phyloP scores from a whole-genome alignment of 2,329 filamentous ascomycete genomes.

The Mollisiaceae sp. region DNA sequence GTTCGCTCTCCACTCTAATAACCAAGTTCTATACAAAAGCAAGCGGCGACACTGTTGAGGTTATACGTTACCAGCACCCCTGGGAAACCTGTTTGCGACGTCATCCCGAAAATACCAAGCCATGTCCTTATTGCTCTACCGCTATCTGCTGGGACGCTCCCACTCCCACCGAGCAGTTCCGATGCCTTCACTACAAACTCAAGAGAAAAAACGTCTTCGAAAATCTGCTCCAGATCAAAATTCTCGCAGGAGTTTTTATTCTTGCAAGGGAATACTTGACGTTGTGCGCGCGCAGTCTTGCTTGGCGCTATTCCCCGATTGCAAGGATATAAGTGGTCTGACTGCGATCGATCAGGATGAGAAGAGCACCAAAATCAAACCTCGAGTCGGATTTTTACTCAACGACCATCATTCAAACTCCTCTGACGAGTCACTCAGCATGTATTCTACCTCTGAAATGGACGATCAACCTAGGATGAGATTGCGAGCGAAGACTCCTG shows the following conservation, averaged over 20 bases:
- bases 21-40: neutral
- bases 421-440: slow-evolving; percentile 10
- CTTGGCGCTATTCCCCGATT: slow-evolving; percentile 1
- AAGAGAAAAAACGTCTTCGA: slow-evolving; percentile 19
- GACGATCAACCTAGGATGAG: slow-evolving; percentile 18
- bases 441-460: neutral
- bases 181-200: slow-evolving; percentile 7
- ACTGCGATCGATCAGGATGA: slow-evolving; percentile 13
- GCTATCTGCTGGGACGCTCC: neutral
- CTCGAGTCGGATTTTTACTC: slow-evolving; percentile 7
- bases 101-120: neutral
- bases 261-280: slow-evolving; percentile 20
- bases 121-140: slow-evolving; percentile 15
- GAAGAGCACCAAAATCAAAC: slow-evolving; percentile 5
- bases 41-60: slow-evolving; percentile 7
- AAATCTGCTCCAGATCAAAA: slow-evolving; percentile 17
- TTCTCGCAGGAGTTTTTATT: slow-evolving; percentile 15
- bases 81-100: slow-evolving; percentile 6
- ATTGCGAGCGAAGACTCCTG: slow-evolving; percentile 38
- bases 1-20: slow-evolving; percentile 7
- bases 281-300: slow-evolving; percentile 24
- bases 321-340: slow-evolving; percentile 17
- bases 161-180: neutral
- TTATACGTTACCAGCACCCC: slow-evolving; percentile 5
- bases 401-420: neutral